Conservation (phyloP, 1,284 basidiomycete species). For the Fomitopsis pinicola region DNA sequence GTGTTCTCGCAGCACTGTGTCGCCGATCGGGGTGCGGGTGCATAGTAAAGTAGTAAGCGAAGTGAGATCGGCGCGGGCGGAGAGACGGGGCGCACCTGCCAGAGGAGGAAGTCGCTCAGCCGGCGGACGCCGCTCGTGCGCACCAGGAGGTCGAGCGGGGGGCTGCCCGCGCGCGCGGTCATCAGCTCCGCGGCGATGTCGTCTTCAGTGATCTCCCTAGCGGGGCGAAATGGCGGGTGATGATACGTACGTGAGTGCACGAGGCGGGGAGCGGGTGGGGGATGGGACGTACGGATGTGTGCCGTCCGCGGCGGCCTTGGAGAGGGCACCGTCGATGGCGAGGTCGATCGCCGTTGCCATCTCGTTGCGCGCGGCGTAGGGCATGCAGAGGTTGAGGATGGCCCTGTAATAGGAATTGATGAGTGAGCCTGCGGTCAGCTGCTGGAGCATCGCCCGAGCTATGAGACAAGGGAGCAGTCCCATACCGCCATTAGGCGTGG, state of each 20-base stretch:
- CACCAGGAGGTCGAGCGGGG: slow-evolving; percentile 87
- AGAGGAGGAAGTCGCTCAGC: slow-evolving; percentile 89
- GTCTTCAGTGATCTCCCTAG: slow-evolving; percentile 56
- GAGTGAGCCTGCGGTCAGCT: background rate
- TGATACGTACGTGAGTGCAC: background rate
- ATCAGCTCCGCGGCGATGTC: slow-evolving; percentile 65
- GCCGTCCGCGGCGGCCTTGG: slow-evolving; percentile 25
- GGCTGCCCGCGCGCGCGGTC: slow-evolving; percentile 63
- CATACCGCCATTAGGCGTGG: background rate
- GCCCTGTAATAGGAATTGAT: slow-evolving; percentile 44
- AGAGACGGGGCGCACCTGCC: slow-evolving; percentile 64
- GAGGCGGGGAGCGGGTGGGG: background rate
- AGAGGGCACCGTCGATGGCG: slow-evolving; percentile 47
- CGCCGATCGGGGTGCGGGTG: background rate
- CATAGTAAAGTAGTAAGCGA: no score
- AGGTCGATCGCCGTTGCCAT: slow-evolving; percentile 75
- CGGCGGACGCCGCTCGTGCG: slow-evolving; percentile 91
- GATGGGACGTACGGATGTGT: background rate
- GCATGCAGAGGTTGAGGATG: slow-evolving; percentile 92
- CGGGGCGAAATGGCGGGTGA: background rate
- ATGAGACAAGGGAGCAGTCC: background rate
- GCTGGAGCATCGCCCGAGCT: background rate
- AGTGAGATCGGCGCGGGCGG: background rate
- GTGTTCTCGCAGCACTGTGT: slow-evolving; percentile 75
- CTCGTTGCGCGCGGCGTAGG: slow-evolving; percentile 92